A percentile compares a stretch with the other conserved stretches of the same genome.
These are phyloP conservation scores for Kalmusia sp. DNA, from an alignment of 2,329 filamentous ascomycete genomes.

Conservation along the genomic window DNA sequence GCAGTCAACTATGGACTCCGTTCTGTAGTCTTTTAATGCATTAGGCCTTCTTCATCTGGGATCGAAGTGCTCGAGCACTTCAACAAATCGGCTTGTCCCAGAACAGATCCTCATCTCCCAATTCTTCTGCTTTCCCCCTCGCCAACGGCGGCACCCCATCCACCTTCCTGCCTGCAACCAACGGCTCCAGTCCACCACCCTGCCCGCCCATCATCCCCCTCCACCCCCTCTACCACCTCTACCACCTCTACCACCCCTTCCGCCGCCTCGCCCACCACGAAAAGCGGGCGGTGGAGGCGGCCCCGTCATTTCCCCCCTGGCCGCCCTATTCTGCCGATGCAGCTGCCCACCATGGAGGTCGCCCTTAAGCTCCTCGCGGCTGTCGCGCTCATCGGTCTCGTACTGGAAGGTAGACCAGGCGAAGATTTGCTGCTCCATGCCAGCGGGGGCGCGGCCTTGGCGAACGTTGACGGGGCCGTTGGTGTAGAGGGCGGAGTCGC, in stretches of 20 bases:
- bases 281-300: neutral
- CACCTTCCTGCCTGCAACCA: conserved; percentile 16
- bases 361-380: conserved; percentile 40
- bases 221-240: neutral
- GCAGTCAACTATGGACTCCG: too few relatives aligned
- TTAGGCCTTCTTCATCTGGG: too few relatives aligned
- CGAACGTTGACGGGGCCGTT: conserved; percentile 22
- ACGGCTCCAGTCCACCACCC: neutral
- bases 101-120: conserved; percentile 37
- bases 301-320: conserved; percentile 12
- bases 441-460: conserved; percentile 31
- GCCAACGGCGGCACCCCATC: conserved; percentile 29
- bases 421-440: conserved; percentile 34
- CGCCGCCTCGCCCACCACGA: conserved; percentile 4
- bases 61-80: neutral
- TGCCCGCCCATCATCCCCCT: neutral
- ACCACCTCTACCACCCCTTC: conserved; percentile 7
- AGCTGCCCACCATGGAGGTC: conserved; percentile 42
- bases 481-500: conserved; percentile 30
- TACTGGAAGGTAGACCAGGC: conserved; percentile 39
- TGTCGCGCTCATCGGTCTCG: conserved; percentile 31
- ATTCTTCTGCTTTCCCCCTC: conserved; percentile 38
- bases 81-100: conserved; percentile 33
- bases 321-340: conserved; percentile 41
- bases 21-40: too few relatives aligned